phyloP scores from a whole-genome alignment of 2,329 filamentous ascomycete species.

The Fusarium palustre region DNA sequence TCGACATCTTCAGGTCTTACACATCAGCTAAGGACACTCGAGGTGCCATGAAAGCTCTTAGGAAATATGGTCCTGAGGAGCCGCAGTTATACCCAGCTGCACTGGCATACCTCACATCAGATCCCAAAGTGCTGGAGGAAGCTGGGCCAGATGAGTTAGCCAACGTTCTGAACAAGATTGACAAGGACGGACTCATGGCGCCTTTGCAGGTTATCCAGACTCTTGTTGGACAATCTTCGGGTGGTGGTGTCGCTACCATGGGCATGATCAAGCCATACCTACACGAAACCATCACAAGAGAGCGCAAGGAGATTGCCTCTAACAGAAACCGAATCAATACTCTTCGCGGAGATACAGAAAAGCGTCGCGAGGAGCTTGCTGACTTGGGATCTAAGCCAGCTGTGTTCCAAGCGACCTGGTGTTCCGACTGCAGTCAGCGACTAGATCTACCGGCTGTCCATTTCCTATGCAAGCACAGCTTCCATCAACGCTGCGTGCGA shows the following conservation, averaged over 20 bases:
- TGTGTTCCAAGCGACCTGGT: conserved; percentile 91
- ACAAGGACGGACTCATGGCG: conserved; percentile 91
- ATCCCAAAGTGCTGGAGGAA: conserved; percentile 82
- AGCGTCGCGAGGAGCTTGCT: conserved; percentile 81
- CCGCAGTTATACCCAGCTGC: conserved; percentile 93
- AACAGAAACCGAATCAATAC: conserved; percentile 86
- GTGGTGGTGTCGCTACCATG: conserved; percentile 84
- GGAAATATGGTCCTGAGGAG: conserved; percentile 91
- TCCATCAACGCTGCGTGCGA: conserved; percentile 88
- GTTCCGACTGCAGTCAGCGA: conserved; percentile 80
- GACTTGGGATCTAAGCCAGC: conserved; percentile 83
- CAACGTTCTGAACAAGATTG: conserved; percentile 83
- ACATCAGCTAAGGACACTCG: conserved; percentile 91
- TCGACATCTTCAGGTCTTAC: conserved; percentile 97
- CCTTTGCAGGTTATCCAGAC: conserved; percentile 97
- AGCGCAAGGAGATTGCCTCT: conserved; percentile 82
- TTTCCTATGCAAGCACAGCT: conserved; percentile 96
- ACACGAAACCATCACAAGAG: conserved; percentile 85
- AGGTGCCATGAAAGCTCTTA: conserved; percentile 88
- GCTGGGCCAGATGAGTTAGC: conserved; percentile 86
- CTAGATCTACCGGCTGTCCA: conserved; percentile 92
- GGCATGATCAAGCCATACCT: conserved; percentile 97
- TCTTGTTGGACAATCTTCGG: conserved; percentile 70
- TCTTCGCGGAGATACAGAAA: conserved; percentile 84
- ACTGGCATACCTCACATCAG: conserved; percentile 91